Evolutionary conservation across 768 basidiomycete species (phyloP), one percentile per base, ranked within the genome.

Genomic region (Mycena venus): DNA sequence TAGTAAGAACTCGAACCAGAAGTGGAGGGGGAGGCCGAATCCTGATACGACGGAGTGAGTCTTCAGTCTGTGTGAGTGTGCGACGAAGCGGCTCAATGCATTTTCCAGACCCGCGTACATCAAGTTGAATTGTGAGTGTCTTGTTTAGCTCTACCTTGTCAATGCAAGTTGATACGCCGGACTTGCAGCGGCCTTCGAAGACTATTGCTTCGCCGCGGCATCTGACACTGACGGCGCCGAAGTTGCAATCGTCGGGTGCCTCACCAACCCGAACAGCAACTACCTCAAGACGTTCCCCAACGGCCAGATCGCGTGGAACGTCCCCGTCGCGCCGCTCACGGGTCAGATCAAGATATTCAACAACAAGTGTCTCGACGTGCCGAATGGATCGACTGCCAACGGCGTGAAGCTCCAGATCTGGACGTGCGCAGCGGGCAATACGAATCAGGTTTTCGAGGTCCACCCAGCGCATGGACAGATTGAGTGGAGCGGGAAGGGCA

Each of bases 391-490:
- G 15, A 77, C 74, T 31, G 72, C 62, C 55, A 76, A 80, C 65
- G 80, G 80, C 42, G 76, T 78, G 19, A 80, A 80, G 67, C 70
- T 81, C 23, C 78, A 79, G 56, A 68, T 79, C 42, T 80, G 78
- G 78, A 56, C 36, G 15, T 80, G 79, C 63, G 31, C 49, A 12
- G n/a, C 42, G 0, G 66, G 63, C 23, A 53, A 59, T 40, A 66
- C 73, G 5, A 75, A 75, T 51, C 73, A 75, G 73, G n/a, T 27
- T 3, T 75, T 60, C 49, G n/a, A 36, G 12, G 21, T 11, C 32
- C 19, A 14, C 5, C 9, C 1, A 2, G 12, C 2, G 11, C 9
- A 19, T 1, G 47, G 17, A 3, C 40, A 67, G 42, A 51, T 66
- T 14, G 34, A 58, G 12, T 72, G 63, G 63, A 40, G 6, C n/a